A percentile compares a stretch with the other conserved stretches of the same genome.
Evolutionary conservation across 306 rosid genomes (phyloP).

Genomic region (Casuarina equisetifolia): DNA sequence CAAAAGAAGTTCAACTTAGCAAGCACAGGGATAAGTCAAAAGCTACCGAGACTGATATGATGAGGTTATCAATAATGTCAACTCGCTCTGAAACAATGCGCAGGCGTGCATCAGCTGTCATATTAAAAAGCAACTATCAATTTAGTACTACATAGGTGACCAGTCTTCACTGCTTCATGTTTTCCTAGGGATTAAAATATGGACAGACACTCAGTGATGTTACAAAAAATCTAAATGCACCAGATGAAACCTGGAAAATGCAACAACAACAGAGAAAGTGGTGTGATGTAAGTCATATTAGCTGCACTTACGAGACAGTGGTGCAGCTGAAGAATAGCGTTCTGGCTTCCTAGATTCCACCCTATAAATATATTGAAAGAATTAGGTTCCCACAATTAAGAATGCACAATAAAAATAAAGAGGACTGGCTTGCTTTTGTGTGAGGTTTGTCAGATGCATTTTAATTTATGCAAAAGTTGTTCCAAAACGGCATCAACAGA

Average conservation of each 20-base stretch:
- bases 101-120: slow-evolving; percentile 90
- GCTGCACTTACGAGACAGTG: slow-evolving; percentile 82
- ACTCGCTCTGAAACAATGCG: slow-evolving; percentile 95
- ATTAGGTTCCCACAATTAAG: slow-evolving; percentile 40
- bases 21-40: slow-evolving; percentile 26
- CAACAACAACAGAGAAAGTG: slow-evolving; percentile 7
- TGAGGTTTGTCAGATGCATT: neutral
- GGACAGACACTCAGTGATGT: neutral
- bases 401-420: slow-evolving; percentile 4
- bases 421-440: neutral
- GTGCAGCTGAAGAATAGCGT: slow-evolving; percentile 96
- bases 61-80: slow-evolving; percentile 77
- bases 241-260: slow-evolving; percentile 10
- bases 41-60: slow-evolving; percentile 88
- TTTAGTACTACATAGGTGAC: slow-evolving; percentile 16
- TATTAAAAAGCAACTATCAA: slow-evolving; percentile 18
- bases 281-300: slow-evolving; percentile 24
- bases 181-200: slow-evolving; percentile 10
- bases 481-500: neutral
- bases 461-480: neutral
- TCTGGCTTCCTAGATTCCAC: slow-evolving; percentile 97
- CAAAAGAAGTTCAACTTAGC: slow-evolving; percentile 11
- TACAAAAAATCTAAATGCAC: slow-evolving; percentile 9
- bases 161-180: slow-evolving; percentile 13
- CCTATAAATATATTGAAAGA: slow-evolving; percentile 60